Evolutionary conservation across 2,329 filamentous ascomycete species (phyloP), one percentile per base, ranked within the genome.

Genomic region (Calonectria pauciramosa): DNA sequence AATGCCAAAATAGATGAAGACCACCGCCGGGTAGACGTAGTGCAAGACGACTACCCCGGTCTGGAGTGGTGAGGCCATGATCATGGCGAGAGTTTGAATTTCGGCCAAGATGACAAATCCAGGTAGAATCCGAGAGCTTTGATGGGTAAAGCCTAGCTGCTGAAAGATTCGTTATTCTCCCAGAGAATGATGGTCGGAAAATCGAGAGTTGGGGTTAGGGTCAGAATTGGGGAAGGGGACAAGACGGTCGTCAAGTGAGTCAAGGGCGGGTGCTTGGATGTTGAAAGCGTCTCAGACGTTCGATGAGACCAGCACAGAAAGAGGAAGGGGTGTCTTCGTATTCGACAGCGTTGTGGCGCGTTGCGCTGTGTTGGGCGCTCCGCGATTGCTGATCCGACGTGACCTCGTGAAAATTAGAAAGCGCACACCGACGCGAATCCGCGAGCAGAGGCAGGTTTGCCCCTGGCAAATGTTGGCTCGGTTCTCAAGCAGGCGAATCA

Each of bases 1-100:
- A 77, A 91, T 92, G 11, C 87, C 83, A 82, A 93, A 93, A 83
- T 91, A 90, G 56, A 93, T 84, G 76, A 85, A 84, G 59, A 84
- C 82, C 70, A 89, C 82, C 75, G 85, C 83, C 68, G 80, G 80
- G 54, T 80, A 82, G 64, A 77, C 30, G 75, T 80, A 81, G 73
- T 78, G 76, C 73, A 81, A 60, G 18, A 75, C 70, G 49, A 79
- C 75, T 51, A 80, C 70, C 20, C 76, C 75, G 44, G 76, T 69
- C 64, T 76, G 73, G 44, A 74, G 65, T 20, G 75, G 65, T 70
- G 73, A 80, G 68, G 68, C 75, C 71, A 73, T 72, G 63, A 65
- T 67, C 74, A 80, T 77, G 34, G 68, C 72, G 69, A 44, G 59
- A 28, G 28, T 34, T 23, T 30, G 23, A 18, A 38, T 23, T 16